Conservation (phyloP, 257 asterid species). For the Scutellaria baicalensis region DNA sequence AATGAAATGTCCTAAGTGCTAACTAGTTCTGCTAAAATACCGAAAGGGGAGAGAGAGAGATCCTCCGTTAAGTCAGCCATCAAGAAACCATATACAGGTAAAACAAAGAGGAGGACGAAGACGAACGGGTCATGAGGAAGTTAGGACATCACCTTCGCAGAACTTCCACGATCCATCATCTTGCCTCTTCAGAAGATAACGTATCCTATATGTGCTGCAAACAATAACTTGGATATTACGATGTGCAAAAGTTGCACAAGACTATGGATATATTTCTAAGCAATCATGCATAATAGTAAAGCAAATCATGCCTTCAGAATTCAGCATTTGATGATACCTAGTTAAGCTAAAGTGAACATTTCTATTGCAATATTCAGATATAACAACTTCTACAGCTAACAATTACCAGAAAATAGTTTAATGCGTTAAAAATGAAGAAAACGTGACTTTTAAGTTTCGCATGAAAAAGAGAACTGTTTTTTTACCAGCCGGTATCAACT, state of each 20-base stretch:
- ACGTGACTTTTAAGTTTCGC: background rate
- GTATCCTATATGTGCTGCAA: constrained; percentile 86
- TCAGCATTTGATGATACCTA: background rate
- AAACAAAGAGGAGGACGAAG: constrained; percentile 1
- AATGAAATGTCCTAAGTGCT: constrained; percentile 31
- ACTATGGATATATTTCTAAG: background rate
- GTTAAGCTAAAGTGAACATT: background rate
- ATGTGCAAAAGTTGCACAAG: background rate
- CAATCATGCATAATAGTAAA: background rate
- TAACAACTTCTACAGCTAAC: background rate
- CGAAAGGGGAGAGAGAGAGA: constrained; percentile 10
- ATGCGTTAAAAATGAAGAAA: background rate
- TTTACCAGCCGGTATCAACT: background rate
- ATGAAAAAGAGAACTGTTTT: background rate
- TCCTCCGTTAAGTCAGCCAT: constrained; percentile 16
- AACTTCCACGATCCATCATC: constrained; percentile 88
- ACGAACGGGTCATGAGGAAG: constrained; percentile 28
- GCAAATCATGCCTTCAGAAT: background rate
- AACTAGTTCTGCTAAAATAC: constrained; percentile 25
- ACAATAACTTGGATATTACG: constrained; percentile 1
- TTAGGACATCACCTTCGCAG: constrained; percentile 57
- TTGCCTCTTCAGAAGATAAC: constrained; percentile 72
- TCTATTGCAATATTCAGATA: background rate
- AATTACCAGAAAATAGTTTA: background rate
- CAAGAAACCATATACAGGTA: constrained; percentile 27